Evolutionary conservation across 1,284 basidiomycete species (phyloP).

Genomic region (Lentinula novae-zelandiae): DNA sequence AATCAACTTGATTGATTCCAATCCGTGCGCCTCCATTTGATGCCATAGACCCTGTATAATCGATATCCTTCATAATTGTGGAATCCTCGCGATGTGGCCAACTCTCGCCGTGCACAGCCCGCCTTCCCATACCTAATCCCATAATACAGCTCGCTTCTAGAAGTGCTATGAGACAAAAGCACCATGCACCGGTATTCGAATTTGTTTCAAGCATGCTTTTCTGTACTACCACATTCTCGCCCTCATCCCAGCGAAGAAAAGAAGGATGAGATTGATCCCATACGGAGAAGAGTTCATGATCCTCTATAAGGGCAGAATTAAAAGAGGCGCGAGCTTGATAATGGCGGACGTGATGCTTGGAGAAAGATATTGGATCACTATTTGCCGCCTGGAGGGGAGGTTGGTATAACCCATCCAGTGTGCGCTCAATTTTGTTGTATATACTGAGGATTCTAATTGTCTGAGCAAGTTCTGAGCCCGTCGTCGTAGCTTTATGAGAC

Average conservation of each 20-base stretch:
- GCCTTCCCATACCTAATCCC: constrained; percentile 59
- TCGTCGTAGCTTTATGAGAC: neutral
- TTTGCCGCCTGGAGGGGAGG: neutral
- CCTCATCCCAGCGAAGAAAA: constrained; percentile 61
- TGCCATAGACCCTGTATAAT: neutral
- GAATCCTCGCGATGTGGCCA: neutral
- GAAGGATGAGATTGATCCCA: constrained; percentile 66
- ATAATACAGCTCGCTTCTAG: constrained; percentile 63
- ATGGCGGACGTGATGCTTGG: neutral
- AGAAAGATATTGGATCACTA: neutral
- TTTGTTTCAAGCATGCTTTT: constrained; percentile 72
- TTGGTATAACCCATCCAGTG: constrained; percentile 32
- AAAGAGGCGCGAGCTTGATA: neutral
- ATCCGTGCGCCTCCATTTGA: neutral
- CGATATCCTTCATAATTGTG: neutral
- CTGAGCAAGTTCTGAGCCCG: constrained; percentile 63
- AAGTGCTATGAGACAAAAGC: constrained; percentile 69
- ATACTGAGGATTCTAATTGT: constrained; percentile 64
- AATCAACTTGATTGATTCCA: neutral
- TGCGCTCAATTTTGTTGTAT: constrained; percentile 52
- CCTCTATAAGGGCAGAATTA: neutral
- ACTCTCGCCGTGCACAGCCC: constrained; percentile 2
- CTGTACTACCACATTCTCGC: constrained; percentile 54
- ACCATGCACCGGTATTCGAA: constrained; percentile 75
- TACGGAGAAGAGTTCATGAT: constrained; percentile 33